Base-by-base conservation (phyloP, 371 early-diverging fungal species). In the Lichtheimia corymbifera region DNA sequence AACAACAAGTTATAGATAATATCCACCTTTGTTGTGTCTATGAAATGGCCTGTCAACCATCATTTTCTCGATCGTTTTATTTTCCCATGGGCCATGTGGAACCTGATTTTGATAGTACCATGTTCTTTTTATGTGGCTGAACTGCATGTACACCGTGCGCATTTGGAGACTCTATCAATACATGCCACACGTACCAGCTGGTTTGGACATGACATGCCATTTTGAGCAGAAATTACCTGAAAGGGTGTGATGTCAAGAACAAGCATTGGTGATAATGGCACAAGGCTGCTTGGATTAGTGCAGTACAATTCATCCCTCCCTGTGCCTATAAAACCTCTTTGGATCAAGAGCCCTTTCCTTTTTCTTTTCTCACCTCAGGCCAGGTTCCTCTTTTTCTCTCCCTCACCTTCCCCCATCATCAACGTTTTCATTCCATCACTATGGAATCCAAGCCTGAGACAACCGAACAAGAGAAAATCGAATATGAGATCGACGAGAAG, bases 401-500 rank as follows among this genome's bases (percentile, higher is more conserved):
- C 41, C 20, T 54, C 22, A 3, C 27, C 3, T 54, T 41, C 18
- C 18, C n/a, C 24, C 13, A 5, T 22, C 30, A 45, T 58, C 15
- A 45, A 12, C 17, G 7, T 50, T n/a, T 50, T 30, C 47, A 50
- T 28, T 58, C 40, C 27, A 14, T 40, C 20, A 41, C 7, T 17
- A 54, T 62, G 62, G 44, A 25, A 30, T 54, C 54, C 22, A 22
- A 44, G 20, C 27, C 30, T 11, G 14, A 17, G 18, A 27, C 50
- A 0, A 27, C 50, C 0, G 55, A 51, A 18, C 67, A 66, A 43
- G 76, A 73, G 51, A 72, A 71, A 49, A 59, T 73, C 58, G 76
- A 76, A 65, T 76, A 76, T 30, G 71, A 76, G 24, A 41, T 67
- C 42, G 51, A 59, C 30, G 22, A 47, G 24, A 59, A 56, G 41